Base-by-base conservation (phyloP, 805 yeast species). In the Wickerhamiella bombiphila region DNA sequence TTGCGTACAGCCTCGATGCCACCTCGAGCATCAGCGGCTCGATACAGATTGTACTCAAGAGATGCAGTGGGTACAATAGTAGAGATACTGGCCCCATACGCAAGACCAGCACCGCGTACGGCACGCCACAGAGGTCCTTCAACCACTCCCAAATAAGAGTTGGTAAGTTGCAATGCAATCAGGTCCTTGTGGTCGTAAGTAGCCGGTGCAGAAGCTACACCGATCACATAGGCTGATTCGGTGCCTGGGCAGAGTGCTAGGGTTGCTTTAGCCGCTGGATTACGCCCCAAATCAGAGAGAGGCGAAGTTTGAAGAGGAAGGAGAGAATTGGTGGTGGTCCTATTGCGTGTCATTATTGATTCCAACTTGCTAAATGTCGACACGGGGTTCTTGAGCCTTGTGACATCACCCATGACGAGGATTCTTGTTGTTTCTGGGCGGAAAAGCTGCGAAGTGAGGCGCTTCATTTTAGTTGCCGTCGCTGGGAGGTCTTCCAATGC, bases 71-170 rank as follows among this genome's bases (percentile, higher is more conserved):
- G 42, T 5, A 43, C 94, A 9, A 70, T 52, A 43, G 32, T 65
- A 53, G 40, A 19, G 47, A 82, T 64, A 38, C 63, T 65, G 1
- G 88, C 91, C 28, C 95, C 96, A 56, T 91, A 91, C 0, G 96
- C 96, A 31, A 81, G 63, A 2, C 98, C 98, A 1, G 85, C 69
- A 29, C 98, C 98, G 59, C 98, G 72, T 24, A 91, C 80, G 39
- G 93, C 94, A 50, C 82, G 71, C 96, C 97, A 88, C 45, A 88
- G 77, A 25, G 97, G 98, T 2, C 98, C 98, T 56, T 91, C 98
- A 15, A 82, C 83, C 26, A 83, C 79, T 46, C 77, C 80, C 39
- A 91, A 63, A 49, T 75, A 79, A 39, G 80, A 85, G 5, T 78
- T 68, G 5, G 85, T 81, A 20, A 86, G 66, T 0, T 77, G 68